Evolutionary conservation across 257 asterid species (phyloP).

Genomic region (Mentha longifolia): DNA sequence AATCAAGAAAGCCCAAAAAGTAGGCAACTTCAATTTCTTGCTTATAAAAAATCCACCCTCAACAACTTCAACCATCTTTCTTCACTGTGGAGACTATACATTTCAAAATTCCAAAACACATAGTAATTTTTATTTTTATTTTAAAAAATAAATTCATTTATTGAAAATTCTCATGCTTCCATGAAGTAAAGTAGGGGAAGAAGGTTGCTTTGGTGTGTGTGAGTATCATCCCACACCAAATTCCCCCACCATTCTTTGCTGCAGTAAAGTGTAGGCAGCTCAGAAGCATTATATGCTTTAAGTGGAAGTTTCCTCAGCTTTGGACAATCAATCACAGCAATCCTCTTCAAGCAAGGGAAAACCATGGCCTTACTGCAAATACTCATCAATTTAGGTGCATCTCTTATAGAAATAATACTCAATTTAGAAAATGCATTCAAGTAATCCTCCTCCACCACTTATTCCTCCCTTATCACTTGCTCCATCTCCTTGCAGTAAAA

Average conservation of each 20-base stretch:
- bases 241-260: conserved; percentile 56
- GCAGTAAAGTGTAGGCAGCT: too few species aligned
- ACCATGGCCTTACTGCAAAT: conserved; percentile 41
- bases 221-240: conserved; percentile 51
- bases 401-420: conserved; percentile 45
- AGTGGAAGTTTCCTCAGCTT: conserved; percentile 51
- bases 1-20: too few species aligned
- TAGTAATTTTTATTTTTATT: too few species aligned
- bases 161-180: background rate
- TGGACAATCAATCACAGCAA: conserved; percentile 57
- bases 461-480: conserved; percentile 41
- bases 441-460: conserved; percentile 41
- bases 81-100: background rate
- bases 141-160: background rate
- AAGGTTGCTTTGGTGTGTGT: conserved; percentile 42
- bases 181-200: conserved; percentile 55
- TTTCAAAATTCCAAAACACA: background rate
- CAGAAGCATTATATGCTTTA: conserved; percentile 48
- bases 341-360: conserved; percentile 50
- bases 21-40: too few species aligned
- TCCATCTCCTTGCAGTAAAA: conserved; percentile 53
- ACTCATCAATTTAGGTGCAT: conserved; percentile 45
- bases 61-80: background rate
- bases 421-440: conserved; percentile 44
- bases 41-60: background rate